Conservation (phyloP, 1,284 basidiomycete species). For the Anthracocystis panici-leucophaei region DNA sequence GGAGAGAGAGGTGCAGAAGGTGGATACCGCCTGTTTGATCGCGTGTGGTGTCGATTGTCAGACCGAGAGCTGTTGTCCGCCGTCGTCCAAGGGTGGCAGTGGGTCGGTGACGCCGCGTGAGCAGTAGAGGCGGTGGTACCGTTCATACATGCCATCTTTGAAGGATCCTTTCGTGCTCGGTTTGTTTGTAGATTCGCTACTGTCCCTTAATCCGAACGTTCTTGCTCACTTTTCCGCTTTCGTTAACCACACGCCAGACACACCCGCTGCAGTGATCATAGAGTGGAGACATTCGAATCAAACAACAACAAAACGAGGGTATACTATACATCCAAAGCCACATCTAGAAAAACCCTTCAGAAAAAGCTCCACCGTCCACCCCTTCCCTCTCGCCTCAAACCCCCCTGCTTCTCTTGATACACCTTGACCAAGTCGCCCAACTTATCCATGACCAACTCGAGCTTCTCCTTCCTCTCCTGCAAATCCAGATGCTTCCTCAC, state of each 20-base stretch:
- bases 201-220: too few species aligned
- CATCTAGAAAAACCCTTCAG: neutral
- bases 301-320: conserved; percentile 4
- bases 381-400: conserved; percentile 3
- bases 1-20: conserved; percentile 56
- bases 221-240: too few species aligned
- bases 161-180: too few species aligned
- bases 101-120: conserved; percentile 20
- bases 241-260: too few species aligned
- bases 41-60: conserved; percentile 59
- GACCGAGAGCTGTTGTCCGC: conserved; percentile 62
- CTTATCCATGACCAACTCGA: conserved; percentile 72
- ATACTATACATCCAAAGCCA: conserved; percentile 1
- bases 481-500: conserved; percentile 90
- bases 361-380: conserved; percentile 59
- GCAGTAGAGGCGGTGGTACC: conserved; percentile 4
- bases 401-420: conserved; percentile 65
- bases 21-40: conserved; percentile 62
- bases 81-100: conserved; percentile 10
- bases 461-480: conserved; percentile 95
- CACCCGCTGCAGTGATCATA: too few species aligned
- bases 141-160: neutral
- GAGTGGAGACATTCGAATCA: neutral
- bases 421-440: conserved; percentile 69
- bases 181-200: too few species aligned